Base-by-base conservation (phyloP, 2,329 filamentous ascomycete genomes). In the Teratosphaeria zuluensis region DNA sequence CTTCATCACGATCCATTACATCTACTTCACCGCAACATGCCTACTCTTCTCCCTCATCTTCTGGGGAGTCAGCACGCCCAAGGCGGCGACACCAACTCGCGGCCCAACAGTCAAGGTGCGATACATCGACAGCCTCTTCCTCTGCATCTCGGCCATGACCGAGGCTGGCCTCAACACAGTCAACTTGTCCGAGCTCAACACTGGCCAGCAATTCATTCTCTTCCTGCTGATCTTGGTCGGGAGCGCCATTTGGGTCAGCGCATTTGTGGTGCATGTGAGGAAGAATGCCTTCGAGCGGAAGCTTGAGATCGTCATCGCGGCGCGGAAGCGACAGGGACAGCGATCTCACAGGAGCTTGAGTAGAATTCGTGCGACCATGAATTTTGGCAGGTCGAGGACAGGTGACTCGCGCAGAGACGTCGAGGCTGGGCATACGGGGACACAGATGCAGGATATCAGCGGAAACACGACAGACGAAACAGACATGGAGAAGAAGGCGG, bases 131-230 rank as follows among this genome's bases (percentile, higher is more conserved):
- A 79, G 82, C n/a, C 70, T 89, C 16, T 89, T 89, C 68, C 72
- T 89, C 56, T 80, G 81, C 55, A 77, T 85, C 48, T 86, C 83
- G 58, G 84, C 85, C 51, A 85, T 89, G 75, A 87, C 84, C 6
- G 78, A 83, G 56, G 81, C 85, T 6, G 87, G 87, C 0, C 74
- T 89, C 58, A 89, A 88, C 65, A 87, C 85, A 1, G 80, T 84
- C 64, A 83, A 86, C 66, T 73, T 89, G 28, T 85, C 81, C 58
- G 74, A 77, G 31, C 68, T 89, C 66, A 88, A 84, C 46, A 85
- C 81, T 0, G 86, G 84, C 67, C 87, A 90, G 70, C 87, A 90
- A 69, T 73, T 82, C 31, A 72, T 87, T 46, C 75, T 90, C 9
- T 87, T 85, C 65, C 59, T 85, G 3, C 75, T 88, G 51, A 85